A percentile compares a stretch with the other conserved stretches of the same genome.
Conservation (phyloP, 768 basidiomycete species). For the Rhodotorula sphaerocarpa region DNA sequence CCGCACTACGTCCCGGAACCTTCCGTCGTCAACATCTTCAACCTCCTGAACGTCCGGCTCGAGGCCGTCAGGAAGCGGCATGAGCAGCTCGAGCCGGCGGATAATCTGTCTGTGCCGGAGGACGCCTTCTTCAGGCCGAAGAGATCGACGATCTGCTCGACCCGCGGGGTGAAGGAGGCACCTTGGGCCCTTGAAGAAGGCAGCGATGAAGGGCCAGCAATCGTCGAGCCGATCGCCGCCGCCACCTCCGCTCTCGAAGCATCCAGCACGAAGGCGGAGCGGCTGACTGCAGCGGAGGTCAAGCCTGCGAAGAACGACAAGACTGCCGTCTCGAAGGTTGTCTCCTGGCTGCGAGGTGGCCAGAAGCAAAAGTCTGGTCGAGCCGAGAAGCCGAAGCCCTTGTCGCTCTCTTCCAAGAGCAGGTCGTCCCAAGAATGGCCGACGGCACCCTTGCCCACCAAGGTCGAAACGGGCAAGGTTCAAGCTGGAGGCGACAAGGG, state of each 20-base stretch:
- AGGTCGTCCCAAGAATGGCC: background rate
- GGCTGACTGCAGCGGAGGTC: too few species aligned
- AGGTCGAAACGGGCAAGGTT: conserved; percentile 24
- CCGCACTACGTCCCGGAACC: conserved; percentile 29
- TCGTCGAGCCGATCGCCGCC: conserved; percentile 19
- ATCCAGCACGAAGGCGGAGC: background rate
- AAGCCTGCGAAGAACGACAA: conserved; percentile 8
- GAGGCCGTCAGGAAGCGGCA: conserved; percentile 46
- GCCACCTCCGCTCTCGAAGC: conserved; percentile 9
- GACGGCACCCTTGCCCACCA: conserved; percentile 7
- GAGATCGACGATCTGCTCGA: conserved; percentile 39
- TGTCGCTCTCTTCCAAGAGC: background rate
- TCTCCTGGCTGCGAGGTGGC: conserved; percentile 35
- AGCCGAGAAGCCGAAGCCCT: conserved; percentile 7
- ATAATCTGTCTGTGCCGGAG: conserved; percentile 31
- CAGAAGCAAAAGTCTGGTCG: conserved; percentile 28
- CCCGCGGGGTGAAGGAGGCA: conserved; percentile 38
- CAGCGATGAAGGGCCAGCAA: background rate
- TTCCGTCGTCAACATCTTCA: conserved; percentile 41
- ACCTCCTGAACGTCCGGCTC: conserved; percentile 44
- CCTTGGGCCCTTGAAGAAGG: conserved; percentile 35
- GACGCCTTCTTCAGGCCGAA: conserved; percentile 31
- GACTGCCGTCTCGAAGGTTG: conserved; percentile 30
- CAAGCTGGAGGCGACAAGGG: background rate
- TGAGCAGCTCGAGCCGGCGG: conserved; percentile 46